phyloP scores from a whole-genome alignment of 2,329 filamentous ascomycete genomes.

The Emergomyces pasteurianus region DNA sequence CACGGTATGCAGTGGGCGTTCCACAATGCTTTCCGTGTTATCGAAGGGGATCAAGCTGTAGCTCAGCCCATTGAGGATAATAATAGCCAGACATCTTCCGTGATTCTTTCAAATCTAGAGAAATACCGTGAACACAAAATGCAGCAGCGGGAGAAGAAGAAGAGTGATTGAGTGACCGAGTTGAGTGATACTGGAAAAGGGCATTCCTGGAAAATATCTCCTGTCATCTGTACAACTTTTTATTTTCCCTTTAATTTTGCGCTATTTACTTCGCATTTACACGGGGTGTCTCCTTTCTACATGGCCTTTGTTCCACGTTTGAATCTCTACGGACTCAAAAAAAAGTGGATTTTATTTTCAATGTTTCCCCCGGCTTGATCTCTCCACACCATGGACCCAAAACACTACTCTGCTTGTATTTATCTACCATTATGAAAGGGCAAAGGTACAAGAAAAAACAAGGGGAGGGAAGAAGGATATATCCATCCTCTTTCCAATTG shows the following conservation, averaged over 20 bases:
- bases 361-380: not conserved
- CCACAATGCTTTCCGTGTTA: constrained; percentile 63
- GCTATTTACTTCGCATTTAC: not conserved
- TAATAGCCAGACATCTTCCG: constrained; percentile 1
- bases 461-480: not conserved
- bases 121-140: constrained; percentile 13
- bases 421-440: not conserved
- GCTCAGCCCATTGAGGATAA: constrained; percentile 7
- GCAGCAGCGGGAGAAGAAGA: constrained; percentile 17
- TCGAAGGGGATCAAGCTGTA: constrained; percentile 55
- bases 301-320: not conserved
- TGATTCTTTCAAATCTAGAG: constrained; percentile 15
- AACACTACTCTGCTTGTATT: not conserved
- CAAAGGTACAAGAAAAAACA: not conserved
- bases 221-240: not conserved
- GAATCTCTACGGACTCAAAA: not conserved
- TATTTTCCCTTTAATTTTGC: not conserved
- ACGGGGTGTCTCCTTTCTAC: not conserved
- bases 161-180: constrained; percentile 1
- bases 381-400: not conserved
- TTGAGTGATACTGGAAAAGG: not conserved
- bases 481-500: not conserved
- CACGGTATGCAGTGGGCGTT: constrained; percentile 83
- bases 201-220: not conserved
- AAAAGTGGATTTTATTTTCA: not conserved